Conservation (phyloP, 1,139 yeast genomes). For the Pneumocystis murina region DNA sequence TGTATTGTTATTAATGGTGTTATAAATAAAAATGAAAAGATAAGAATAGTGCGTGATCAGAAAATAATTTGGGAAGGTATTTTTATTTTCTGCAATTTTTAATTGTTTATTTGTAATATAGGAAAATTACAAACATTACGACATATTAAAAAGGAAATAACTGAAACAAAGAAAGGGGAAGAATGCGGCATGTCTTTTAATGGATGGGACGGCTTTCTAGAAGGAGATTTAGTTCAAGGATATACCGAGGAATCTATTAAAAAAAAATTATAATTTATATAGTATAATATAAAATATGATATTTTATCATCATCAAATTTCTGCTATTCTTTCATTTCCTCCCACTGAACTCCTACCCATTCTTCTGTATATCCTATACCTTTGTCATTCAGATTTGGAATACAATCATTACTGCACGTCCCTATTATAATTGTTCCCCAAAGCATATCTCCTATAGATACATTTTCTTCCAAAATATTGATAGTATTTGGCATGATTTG, state of each 20-base stretch:
- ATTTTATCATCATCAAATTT: background rate
- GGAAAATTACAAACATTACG: constrained; percentile 50
- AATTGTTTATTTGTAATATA: background rate
- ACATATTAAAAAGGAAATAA: constrained; percentile 67
- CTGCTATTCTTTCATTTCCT: constrained; percentile 22
- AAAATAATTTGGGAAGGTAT: constrained; percentile 47
- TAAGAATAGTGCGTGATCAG: constrained; percentile 47
- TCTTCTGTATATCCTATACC: constrained; percentile 78
- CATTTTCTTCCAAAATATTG: constrained; percentile 51
- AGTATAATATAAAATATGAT: background rate
- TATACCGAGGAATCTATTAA: constrained; percentile 38
- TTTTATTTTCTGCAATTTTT: background rate
- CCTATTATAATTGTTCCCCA: constrained; percentile 92
- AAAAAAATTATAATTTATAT: constrained; percentile 4
- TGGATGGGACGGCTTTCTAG: constrained; percentile 51
- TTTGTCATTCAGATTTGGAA: constrained; percentile 41
- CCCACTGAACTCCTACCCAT: constrained; percentile 96
- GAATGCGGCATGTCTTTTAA: constrained; percentile 82
- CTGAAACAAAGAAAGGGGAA: constrained; percentile 64
- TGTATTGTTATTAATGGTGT: constrained; percentile 66
- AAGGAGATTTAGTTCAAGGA: constrained; percentile 63
- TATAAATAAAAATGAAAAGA: constrained; percentile 42
- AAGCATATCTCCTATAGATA: constrained; percentile 29
- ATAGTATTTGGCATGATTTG: constrained; percentile 93
- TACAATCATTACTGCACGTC: constrained; percentile 59